Evolutionary conservation across 192 early-diverging fungal genomes (phyloP), one percentile per base, ranked within the genome.

Genomic region (Coemansia sp.): DNA sequence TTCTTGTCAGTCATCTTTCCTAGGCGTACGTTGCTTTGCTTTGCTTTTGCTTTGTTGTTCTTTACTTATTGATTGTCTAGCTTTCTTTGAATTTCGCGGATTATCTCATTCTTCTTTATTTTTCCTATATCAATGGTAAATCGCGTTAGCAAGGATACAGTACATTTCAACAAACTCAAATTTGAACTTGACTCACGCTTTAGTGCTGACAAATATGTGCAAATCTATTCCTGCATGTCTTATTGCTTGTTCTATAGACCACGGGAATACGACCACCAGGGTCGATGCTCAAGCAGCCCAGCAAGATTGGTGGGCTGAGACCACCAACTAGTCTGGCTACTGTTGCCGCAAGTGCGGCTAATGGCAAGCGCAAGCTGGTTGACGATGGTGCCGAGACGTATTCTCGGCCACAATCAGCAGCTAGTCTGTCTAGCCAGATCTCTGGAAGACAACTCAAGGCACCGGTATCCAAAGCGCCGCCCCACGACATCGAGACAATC

Each of bases 211-310:
- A 34, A 25, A 25, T 67, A 17, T 17, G 2, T 21, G 7, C 46
- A n/a, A 21, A 48, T 64, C 63, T 61, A 15, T 64, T 51, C 15
- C 5, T 48, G 15, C 5, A 34, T 23, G 21, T 34, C 2, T 19
- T 51, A 1, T 51, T 53, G 21, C 58, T 10, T 53, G 46, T 25
- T 14, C 15, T 48, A 23, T 69, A 75, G 73, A 66, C 73, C n/a
- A 64, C 61, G 4, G 68, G 68, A 63, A 66, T 76, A 36, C 62
- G 63, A 9, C 44, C 64, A 50, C 78, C 78, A 17, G 78, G 67
- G 25, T 76, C 78, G 25, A 68, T 75, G 69, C 63, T 80, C 31
- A 68, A 58, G 34, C 73, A 62, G 38, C 78, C 78, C 44, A 73
- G 67, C 64, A 81, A 73, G 44, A 67, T 76, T 48, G 50, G 67